Conservation (phyloP, 441 rosid genomes). For the Jatropha multifida region DNA sequence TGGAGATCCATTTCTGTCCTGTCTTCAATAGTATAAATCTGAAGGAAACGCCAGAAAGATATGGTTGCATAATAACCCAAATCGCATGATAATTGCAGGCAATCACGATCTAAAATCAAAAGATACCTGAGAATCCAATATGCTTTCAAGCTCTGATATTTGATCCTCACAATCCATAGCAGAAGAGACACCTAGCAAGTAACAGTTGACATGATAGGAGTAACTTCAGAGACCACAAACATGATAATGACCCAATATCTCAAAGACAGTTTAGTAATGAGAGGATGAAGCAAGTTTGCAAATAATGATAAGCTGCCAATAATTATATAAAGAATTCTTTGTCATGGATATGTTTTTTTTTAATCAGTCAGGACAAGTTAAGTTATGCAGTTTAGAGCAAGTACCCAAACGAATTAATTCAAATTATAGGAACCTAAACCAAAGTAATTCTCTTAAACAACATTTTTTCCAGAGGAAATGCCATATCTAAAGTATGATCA, state of each 20-base stretch:
- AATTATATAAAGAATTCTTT: background rate
- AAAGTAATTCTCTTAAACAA: background rate
- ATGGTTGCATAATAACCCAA: background rate
- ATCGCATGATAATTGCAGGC: slow-evolving; percentile 7
- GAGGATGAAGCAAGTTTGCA: background rate
- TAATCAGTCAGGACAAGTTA: background rate
- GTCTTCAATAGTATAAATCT: slow-evolving; percentile 72
- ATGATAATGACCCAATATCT: background rate
- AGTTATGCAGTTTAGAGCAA: background rate
- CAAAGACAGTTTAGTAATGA: background rate
- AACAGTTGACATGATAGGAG: background rate
- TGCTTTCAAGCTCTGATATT: slow-evolving; percentile 71
- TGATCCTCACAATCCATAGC: slow-evolving; percentile 55
- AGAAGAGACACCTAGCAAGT: slow-evolving; percentile 45
- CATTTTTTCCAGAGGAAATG: background rate
- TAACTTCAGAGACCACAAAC: slow-evolving; percentile 2
- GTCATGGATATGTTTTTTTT: background rate
- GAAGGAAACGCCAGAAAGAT: slow-evolving; percentile 28
- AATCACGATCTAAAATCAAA: slow-evolving; percentile 16
- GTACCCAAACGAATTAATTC: background rate
- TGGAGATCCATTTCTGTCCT: slow-evolving; percentile 43
- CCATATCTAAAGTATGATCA: background rate
- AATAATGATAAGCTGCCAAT: background rate
- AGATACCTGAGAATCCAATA: slow-evolving; percentile 77
- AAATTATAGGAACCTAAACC: background rate